phyloP scores from a whole-genome alignment of 352 stramenopile species.

The Globisporangium echinulatum region DNA sequence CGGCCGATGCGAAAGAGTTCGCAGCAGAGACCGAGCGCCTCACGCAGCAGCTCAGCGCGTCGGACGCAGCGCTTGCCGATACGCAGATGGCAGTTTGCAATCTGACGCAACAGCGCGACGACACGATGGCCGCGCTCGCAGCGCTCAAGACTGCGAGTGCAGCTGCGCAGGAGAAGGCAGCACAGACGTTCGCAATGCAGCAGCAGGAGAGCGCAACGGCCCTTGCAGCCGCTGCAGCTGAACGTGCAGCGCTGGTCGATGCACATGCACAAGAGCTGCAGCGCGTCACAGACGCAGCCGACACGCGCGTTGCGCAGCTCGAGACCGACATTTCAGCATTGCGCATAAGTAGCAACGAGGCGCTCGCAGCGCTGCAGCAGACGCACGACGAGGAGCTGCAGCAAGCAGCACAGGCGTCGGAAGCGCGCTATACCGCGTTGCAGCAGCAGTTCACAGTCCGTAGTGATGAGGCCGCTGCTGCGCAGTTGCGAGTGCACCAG shows the following conservation, averaged over 20 bases:
- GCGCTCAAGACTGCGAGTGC: not conserved
- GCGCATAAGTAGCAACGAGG: not conserved
- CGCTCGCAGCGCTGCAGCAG: slow-evolving; percentile 1
- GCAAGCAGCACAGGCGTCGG: not conserved
- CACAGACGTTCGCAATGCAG: not conserved
- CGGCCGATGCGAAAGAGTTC: not conserved
- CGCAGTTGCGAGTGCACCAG: too few species aligned
- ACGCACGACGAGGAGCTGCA: not conserved
- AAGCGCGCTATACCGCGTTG: not conserved
- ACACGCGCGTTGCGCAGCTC: not conserved
- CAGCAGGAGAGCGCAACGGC: not conserved
- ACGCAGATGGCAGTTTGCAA: not conserved
- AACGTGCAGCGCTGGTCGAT: not conserved
- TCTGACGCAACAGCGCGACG: too few species aligned
- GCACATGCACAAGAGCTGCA: not conserved
- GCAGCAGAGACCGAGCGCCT: not conserved
- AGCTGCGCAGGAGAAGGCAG: not conserved
- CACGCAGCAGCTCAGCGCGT: not conserved
- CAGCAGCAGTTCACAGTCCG: not conserved
- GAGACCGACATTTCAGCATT: not conserved
- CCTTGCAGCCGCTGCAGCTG: not conserved
- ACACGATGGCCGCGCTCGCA: not conserved
- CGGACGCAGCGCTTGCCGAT: not conserved
- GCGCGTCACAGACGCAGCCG: not conserved
- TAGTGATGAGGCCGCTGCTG: not conserved